phyloP scores from a whole-genome alignment of 2,329 filamentous ascomycete species.

The Calonectria crousiana region DNA sequence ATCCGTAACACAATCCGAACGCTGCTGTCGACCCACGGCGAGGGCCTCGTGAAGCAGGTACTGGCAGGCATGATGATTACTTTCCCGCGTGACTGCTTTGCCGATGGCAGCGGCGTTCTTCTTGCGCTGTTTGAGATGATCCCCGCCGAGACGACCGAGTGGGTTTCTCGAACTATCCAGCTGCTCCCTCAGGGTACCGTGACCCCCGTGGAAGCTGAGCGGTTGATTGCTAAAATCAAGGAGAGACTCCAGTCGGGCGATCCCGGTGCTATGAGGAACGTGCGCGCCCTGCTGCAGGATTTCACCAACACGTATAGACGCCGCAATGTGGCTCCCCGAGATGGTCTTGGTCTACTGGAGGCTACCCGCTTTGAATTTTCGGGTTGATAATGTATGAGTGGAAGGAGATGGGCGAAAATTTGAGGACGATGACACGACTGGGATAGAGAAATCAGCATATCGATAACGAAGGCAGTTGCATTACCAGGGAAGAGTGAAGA shows the following conservation, averaged over 20 bases:
- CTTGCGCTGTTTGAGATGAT: conserved; percentile 89
- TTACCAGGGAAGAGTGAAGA: neutral
- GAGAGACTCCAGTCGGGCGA: conserved; percentile 79
- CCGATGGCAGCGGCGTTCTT: conserved; percentile 93
- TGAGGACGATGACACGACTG: conserved; percentile 15
- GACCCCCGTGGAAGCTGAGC: conserved; percentile 82
- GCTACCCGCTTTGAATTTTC: conserved; percentile 87
- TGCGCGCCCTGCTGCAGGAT: conserved; percentile 89
- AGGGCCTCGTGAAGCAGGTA: conserved; percentile 85
- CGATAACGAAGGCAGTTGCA: neutral
- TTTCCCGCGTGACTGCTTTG: conserved; percentile 95
- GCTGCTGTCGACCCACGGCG: conserved; percentile 78
- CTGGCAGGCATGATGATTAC: conserved; percentile 99
- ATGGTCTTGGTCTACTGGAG: conserved; percentile 89
- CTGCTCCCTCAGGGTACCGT: conserved; percentile 88
- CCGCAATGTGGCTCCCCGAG: conserved; percentile 93
- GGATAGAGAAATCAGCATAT: conserved; percentile 17
- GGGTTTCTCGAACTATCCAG: conserved; percentile 86
- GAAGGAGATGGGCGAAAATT: conserved; percentile 9
- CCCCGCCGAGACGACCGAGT: conserved; percentile 81
- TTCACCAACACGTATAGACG: conserved; percentile 96
- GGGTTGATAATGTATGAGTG: conserved; percentile 48
- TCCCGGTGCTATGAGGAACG: conserved; percentile 74
- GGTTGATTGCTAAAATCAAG: conserved; percentile 83
- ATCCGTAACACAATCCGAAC: conserved; percentile 80